These are phyloP conservation scores for Kregervanrija delftensis DNA, from an alignment of 805 yeast genomes.

Conservation along the genomic window DNA sequence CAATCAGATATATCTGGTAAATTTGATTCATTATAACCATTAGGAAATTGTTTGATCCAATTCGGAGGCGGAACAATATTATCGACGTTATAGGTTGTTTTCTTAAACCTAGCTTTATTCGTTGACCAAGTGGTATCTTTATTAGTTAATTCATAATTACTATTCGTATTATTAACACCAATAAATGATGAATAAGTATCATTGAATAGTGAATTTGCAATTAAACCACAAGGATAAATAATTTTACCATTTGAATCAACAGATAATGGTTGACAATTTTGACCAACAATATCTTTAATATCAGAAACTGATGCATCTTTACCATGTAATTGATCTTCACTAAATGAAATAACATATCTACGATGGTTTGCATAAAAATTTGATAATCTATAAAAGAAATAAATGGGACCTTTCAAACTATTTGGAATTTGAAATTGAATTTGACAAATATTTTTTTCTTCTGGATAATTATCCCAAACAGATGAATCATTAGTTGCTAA, in stretches of 20 bases:
- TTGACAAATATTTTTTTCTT: conserved; percentile 50
- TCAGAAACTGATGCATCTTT: conserved; percentile 46
- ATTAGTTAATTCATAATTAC: conserved; percentile 35
- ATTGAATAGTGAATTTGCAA: conserved; percentile 74
- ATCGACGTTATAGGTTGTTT: conserved; percentile 49
- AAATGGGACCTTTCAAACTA: conserved; percentile 67
- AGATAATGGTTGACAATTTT: conserved; percentile 62
- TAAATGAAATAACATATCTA: conserved; percentile 82
- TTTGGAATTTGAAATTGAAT: conserved; percentile 71
- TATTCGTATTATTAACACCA: conserved; percentile 34
- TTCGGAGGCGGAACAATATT: conserved; percentile 81
- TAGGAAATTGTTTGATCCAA: conserved; percentile 63
- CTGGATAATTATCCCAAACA: conserved; percentile 34
- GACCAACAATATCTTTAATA: conserved; percentile 47
- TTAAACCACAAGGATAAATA: conserved; percentile 77
- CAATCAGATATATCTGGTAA: conserved; percentile 62
- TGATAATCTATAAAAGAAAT: conserved; percentile 73
- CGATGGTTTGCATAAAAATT: conserved; percentile 93
- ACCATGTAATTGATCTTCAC: conserved; percentile 77
- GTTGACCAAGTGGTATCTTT: conserved; percentile 67
- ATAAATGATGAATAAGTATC: conserved; percentile 53
- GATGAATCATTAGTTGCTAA: conserved; percentile 35
- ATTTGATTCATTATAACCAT: conserved; percentile 66
- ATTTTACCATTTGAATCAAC: conserved; percentile 38
- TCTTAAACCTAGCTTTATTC: conserved; percentile 56